phyloP scores from a whole-genome alignment of 2,329 filamentous ascomycete species.

The Penicillium sp. region DNA sequence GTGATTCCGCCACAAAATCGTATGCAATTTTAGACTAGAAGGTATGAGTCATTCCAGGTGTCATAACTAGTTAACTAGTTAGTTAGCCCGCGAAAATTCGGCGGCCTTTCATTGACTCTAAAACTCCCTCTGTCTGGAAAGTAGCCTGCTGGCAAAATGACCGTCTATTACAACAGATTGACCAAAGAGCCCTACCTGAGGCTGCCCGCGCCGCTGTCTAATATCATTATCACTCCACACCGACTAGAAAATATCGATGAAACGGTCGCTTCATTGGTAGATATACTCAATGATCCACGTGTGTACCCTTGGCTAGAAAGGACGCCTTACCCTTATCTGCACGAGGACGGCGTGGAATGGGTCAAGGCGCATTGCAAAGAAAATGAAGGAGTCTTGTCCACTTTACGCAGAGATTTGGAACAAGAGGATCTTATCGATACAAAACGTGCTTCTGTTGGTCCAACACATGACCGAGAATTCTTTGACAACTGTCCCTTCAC shows the following conservation, averaged over 20 bases:
- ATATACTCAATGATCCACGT: constrained; percentile 23
- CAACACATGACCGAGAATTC: background rate
- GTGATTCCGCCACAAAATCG: background rate
- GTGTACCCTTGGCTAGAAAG: constrained; percentile 22
- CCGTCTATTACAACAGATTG: constrained; percentile 10
- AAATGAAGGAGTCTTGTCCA: background rate
- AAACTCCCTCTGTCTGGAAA: background rate
- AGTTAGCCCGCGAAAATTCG: background rate
- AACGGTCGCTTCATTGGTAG: background rate
- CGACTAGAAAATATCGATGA: constrained; percentile 15
- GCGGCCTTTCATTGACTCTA: background rate
- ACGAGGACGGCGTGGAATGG: constrained; percentile 17
- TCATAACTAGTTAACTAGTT: too few species aligned
- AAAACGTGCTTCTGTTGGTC: background rate
- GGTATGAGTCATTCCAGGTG: background rate
- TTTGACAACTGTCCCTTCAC: constrained; percentile 22
- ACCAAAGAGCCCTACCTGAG: constrained; percentile 25
- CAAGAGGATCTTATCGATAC: background rate
- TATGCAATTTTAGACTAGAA: background rate
- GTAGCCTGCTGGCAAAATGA: constrained; percentile 11
- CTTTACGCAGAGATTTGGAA: constrained; percentile 3
- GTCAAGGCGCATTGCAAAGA: constrained; percentile 5
- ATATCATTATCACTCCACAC: constrained; percentile 27
- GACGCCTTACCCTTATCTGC: constrained; percentile 26
- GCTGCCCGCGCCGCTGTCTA: constrained; percentile 19